Evolutionary conservation across 192 early-diverging fungal genomes (phyloP), one percentile per base, ranked within the genome.

Genomic region (Podila epicladia): DNA sequence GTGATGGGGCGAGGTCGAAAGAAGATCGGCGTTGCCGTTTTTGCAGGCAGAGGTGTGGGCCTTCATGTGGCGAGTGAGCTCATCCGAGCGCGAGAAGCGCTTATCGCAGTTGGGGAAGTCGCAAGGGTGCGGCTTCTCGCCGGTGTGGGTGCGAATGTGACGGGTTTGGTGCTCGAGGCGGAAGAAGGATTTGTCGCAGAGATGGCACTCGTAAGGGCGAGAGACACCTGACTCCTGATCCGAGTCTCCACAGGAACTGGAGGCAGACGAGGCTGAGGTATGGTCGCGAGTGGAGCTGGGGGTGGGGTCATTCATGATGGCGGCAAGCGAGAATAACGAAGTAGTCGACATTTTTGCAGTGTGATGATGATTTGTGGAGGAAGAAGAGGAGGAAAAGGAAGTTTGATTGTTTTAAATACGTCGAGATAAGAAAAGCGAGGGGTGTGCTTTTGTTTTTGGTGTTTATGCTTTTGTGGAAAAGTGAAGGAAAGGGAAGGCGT

Each of bases 121-220:
- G 82, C 95, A 96, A 24, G 85, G 84, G 73, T 94, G 91, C 6
- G 95, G 95, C 62, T 92, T 91, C 83, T 96, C 95, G 60, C 95
- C 95, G 2, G 95, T 96, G 77, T 96, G 95, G 8, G 92, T 94
- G 75, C 92, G 89, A 58, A 93, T 90, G 70, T 96, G 95, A 38
- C 93, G 88, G 8, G 91, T 94, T 82, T 92, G 92, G 79, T 94
- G 93, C 82, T 93, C 93, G 11, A 93, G 84, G 35, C 93, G 91
- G 57, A 89, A 89, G 83, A 94, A 94, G 15, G 89, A 88, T 83
- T 90, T 92, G 58, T 87, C 83, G 82, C 93, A 94, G 75, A 91
- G 88, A 9, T 88, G 90, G 76, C 93, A 94, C 64, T 90, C 85
- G 80, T 93, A 94, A 13, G 93, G 91, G 63, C 93, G 90, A 57